Base-by-base conservation (phyloP, 495 filamentous ascomycete genomes). In the Aspergillus egyptiacus region DNA sequence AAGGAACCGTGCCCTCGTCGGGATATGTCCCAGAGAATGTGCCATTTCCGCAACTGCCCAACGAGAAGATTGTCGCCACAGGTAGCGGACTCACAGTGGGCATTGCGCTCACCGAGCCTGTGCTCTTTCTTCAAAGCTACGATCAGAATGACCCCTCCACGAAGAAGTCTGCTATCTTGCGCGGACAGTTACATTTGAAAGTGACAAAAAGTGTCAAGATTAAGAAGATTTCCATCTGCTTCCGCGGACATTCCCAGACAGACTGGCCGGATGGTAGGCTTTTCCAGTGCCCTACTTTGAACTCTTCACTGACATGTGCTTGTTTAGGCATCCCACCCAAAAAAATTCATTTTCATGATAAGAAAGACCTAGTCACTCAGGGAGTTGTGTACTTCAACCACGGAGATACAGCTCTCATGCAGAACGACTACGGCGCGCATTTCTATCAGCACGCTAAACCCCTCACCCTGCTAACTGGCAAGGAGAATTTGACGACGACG, bases 131-230 rank as follows among this genome's bases (percentile, higher is more conserved):
- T 24, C 86, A 89, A 37, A 91, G 93, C 0, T 94, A 96, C 59
- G 91, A 96, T 57, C 88, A 91, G 37, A 78, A 83, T 49, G 84
- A 87, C 43, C 73, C 77, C 19, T 73, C 67, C 31, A 76, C 81
- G 6, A 80, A 86, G 37, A 82, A 82, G 19, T 89, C 87, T 9
- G 85, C 94, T 6, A 86, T 98, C 59, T 71, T 98, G 10, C 78
- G 93, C 38, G 93, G 93, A 6, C 89, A 82, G 60, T 67, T 98
- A 46, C 82, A 86, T 61, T 63, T 98, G 42, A 83, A 83, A 52
- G 77, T 96, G 8, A 85, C 84, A 32, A 98, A 97, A 66, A 85
- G 83, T 56, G 83, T 89, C 31, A 98, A 98, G 71, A 85, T 98
- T 51, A 96, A 95, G 73, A 83, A 89, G n/a, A 79, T 98, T 23